Evolutionary conservation across 78 protist genomes (phyloP).

Genomic region (Guillardia theta): DNA sequence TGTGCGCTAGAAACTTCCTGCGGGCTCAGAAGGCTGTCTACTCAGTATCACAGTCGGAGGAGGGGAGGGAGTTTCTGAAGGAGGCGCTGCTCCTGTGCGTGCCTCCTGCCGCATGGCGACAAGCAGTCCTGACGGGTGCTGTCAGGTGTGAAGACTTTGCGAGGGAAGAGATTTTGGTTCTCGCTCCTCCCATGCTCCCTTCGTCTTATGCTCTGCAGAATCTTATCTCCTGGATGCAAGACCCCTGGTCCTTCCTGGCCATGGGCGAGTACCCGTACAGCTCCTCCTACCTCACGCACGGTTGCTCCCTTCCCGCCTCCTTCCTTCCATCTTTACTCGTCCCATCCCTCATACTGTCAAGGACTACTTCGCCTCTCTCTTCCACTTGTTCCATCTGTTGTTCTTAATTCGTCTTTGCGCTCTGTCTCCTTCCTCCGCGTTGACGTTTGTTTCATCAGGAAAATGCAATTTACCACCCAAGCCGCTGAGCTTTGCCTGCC

Average conservation of each 20-base stretch:
- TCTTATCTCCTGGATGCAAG: background rate
- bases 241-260: background rate
- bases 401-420: no score
- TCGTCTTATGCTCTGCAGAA: background rate
- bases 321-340: no score
- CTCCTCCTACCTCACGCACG: background rate
- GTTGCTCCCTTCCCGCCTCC: no score
- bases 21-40: background rate
- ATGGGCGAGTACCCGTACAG: constrained; percentile 43
- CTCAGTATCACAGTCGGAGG: background rate
- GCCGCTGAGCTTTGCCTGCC: no score
- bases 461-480: no score
- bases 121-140: background rate
- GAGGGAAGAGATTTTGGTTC: background rate
- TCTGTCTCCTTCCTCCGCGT: no score
- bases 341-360: no score
- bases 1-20: background rate
- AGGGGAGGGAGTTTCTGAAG: background rate
- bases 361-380: no score
- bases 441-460: no score
- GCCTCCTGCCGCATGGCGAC: background rate
- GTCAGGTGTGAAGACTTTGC: background rate
- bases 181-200: background rate
- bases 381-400: no score
- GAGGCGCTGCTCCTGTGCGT: background rate